Evolutionary conservation across 192 early-diverging fungal species (phyloP), one percentile per base, ranked within the genome.

Genomic region (Pilobolus umbonatus): DNA sequence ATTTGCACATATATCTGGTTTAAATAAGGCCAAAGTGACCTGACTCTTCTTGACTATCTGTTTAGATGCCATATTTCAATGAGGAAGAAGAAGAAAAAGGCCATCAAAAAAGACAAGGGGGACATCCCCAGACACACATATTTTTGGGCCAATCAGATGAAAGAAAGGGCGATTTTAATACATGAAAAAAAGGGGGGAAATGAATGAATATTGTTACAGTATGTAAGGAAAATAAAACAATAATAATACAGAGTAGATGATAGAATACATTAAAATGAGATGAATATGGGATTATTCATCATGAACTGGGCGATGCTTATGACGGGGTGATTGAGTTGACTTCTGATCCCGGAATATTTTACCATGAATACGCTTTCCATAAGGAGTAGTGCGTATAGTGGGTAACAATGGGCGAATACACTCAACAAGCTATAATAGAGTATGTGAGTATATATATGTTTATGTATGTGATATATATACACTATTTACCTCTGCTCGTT

Each of bases 321-420:
- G 39, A 42, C 39, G 39, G 14, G 6, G 39, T 42, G 14, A 17
- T 9, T 42, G 39, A 5, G 39, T 42, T 15, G 39, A 42, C 19
- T 42, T 12, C 5, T 12, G 14, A 15, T 54, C 52, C 10, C 52
- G 52, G 17, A 36, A 54, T 35, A 92, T 76, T 76, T 92, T 92
- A 69, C 80, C 78, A 65, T 85, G 83, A 47, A 94, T 91, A 45
- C 92, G 90, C 66, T 91, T 91, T 30, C 92, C 92, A 62, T 94
- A 89, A 2, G 92, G 90, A 0, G 92, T 92, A 62, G 85, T 86
- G 46, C 92, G 88, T 57, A 94, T 90, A 24, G 80, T 69, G 8
- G 88, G 87, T 30, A 94, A 58, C n/a, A 89, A 67, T 10, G 89
- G 90, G 4, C 83, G 66, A 64, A 94, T 90, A 45, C 84, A 83